Evolutionary conservation across 495 filamentous ascomycete genomes (phyloP).

Genomic region (Penicillium verhagenii): DNA sequence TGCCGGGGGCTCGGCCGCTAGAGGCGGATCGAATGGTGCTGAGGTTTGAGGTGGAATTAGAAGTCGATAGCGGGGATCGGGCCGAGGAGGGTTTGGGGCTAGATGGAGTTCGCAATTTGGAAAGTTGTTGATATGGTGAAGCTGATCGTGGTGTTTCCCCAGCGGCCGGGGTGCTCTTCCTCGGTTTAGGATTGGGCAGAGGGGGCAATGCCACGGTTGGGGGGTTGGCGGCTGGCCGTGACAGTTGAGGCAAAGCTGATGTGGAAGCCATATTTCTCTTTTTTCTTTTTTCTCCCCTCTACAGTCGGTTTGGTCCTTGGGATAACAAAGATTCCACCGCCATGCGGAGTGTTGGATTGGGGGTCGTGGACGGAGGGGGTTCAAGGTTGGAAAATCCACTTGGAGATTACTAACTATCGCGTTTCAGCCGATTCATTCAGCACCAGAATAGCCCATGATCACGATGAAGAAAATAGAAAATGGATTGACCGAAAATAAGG

Average conservation of each 20-base stretch:
- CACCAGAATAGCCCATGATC: neutral
- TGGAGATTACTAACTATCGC: neutral
- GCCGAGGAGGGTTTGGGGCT: constrained; percentile 53
- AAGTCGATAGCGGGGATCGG: constrained; percentile 43
- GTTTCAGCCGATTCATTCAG: neutral
- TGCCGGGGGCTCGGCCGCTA: constrained; percentile 30
- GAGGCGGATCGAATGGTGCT: constrained; percentile 43
- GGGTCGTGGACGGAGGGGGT: no score
- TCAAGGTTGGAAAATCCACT: neutral
- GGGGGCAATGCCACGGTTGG: constrained; percentile 66
- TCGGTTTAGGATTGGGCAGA: constrained; percentile 67
- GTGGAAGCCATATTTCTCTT: constrained; percentile 53
- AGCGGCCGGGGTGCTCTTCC: constrained; percentile 56
- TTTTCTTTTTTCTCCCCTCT: neutral
- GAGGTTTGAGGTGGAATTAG: constrained; percentile 40
- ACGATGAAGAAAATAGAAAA: neutral
- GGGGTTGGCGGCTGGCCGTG: constrained; percentile 60
- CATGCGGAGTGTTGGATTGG: constrained; percentile 6
- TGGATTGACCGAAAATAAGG: neutral
- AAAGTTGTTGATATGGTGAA: constrained; percentile 37
- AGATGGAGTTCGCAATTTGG: constrained; percentile 66
- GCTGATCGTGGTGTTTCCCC: constrained; percentile 44
- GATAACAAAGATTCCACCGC: neutral
- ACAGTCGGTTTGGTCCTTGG: neutral
- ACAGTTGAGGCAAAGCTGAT: constrained; percentile 58